Evolutionary conservation across 2,329 filamentous ascomycete species (phyloP), one percentile per base, ranked within the genome.

Genomic region (Talaromyces sp.): DNA sequence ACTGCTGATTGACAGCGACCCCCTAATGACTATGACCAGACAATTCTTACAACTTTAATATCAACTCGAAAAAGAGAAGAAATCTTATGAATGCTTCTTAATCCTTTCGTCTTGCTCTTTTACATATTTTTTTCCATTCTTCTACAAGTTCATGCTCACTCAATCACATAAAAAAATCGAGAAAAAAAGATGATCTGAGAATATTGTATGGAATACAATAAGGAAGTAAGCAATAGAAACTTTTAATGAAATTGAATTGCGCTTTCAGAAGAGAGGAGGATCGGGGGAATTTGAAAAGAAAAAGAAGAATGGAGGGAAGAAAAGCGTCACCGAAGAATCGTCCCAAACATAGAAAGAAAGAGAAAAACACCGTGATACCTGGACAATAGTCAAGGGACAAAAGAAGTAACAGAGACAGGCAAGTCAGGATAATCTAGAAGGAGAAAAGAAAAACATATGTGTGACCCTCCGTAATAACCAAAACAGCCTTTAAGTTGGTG

Each of bases 381-480:
- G 39, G 48, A 54, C 53, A 59, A 35, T 46, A 51, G 55, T 52
- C 41, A 39, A 56, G 56, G 53, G 41, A 43, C 33, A 57, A 48
- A 53, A 37, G 43, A 51, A 57, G 28, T 46, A 45, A 25, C 8
- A 48, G 36, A 55, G 36, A 56, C 2, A 50, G 17, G 53, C 35
- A 60, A 46, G 52, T 37, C 48, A 41, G 48, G 35, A 54, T 53
- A 41, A 57, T 60, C 54, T 60, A 57, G 40, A 52, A 33, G 19
- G 57, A 39, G 52, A 37, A 37, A 56, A 53, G 37, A 37, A 56
- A 53, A 46, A 35, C 39, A 54, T 53, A 55, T 51, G 55, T 52
- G 53, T 46, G 50, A 50, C 33, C 54, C 54, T 35, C 53, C 58
- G 45, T 53, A 28, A 41, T 54, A 58, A 58, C 56, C 50, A 58